A percentile compares a stretch with the other conserved stretches of the same genome.
Conservation (phyloP, 495 filamentous ascomycete species). For the Hypoxylon fragiforme region DNA sequence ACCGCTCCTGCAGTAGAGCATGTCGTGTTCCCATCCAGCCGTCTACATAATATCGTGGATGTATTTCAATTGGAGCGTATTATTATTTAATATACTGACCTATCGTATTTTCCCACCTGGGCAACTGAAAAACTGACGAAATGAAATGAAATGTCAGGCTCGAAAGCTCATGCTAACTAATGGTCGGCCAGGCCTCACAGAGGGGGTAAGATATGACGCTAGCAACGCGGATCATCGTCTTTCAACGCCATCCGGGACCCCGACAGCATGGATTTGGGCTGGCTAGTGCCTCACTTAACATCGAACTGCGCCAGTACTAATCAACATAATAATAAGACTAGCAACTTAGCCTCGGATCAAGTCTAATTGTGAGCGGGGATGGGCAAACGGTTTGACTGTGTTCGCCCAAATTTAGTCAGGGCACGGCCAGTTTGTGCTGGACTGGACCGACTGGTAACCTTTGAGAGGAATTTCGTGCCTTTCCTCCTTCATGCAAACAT, state of each 20-base stretch:
- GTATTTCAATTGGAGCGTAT: no score
- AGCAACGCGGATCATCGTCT: slow-evolving; percentile 2
- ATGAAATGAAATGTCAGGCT: no score
- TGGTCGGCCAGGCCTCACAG: no score
- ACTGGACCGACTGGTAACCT: no score
- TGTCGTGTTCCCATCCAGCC: no score
- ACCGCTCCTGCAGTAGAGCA: no score
- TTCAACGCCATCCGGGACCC: slow-evolving; percentile 11
- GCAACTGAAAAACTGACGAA: no score
- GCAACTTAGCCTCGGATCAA: slow-evolving; percentile 14
- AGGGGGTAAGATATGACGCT: neutral
- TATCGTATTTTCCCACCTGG: no score
- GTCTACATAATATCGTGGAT: no score
- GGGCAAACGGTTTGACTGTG: slow-evolving; percentile 13
- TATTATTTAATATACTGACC: no score
- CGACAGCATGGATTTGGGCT: slow-evolving; percentile 3
- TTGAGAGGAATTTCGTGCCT: no score
- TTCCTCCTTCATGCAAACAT: neutral
- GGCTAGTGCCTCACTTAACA: slow-evolving; percentile 1
- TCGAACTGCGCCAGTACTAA: slow-evolving; percentile 5
- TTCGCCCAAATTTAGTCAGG: slow-evolving; percentile 2
- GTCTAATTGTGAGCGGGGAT: slow-evolving; percentile 11
- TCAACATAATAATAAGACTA: slow-evolving; percentile 21
- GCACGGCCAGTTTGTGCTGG: neutral
- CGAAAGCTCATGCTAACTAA: no score